Evolutionary conservation across 2,329 filamentous ascomycete species (phyloP), one percentile per base, ranked within the genome.

Genomic region (Aspergillus sp.): DNA sequence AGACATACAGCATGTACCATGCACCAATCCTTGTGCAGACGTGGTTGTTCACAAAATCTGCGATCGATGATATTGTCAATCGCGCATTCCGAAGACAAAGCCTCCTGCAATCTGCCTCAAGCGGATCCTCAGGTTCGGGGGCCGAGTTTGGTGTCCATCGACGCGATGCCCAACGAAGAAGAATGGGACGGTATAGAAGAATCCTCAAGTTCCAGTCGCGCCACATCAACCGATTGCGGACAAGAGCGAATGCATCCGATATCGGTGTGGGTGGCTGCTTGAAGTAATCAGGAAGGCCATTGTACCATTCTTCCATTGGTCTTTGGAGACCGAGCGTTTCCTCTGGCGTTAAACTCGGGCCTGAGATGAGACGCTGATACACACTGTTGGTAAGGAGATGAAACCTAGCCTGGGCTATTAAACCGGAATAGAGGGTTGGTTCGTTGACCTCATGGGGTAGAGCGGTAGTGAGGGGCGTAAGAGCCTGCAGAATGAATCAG

Each of bases 341-440:
- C 62, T 78, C 73, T 10, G 78, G 70, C 1, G 77, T 75, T 17
- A 77, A 73, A 39, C 70, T 73, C 11, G 78, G 77, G 41, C 67
- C 77, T 3, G 78, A 79, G 17, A 81, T 78, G 30, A 81, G 70
- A 15, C 77, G 77, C 57, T 79, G 76, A 58, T 80, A 80, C 41
- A 80, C 74, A 57, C 71, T 72, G 39, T 79, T 80, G n/a, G 78
- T 79, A 25, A 75, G 70, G 7, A 78, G 68, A 61, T 81, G 78
- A 54, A 80, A 78, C 30, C 69, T 70, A 8, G 78, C 70, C 64
- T 81, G 78, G 2, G 75, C 75, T 49, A 75, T 77, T 49, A 81
- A 66, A 47, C 76, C 74, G 0, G 77, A 75, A 66, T 81, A 80
- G n/a, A 78, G 62, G 15, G 78, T 81, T 27, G 77, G 74, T 7